These are phyloP conservation scores for Paxillus rubicundulus DNA, from an alignment of 768 basidiomycete species.

Conservation along the genomic window DNA sequence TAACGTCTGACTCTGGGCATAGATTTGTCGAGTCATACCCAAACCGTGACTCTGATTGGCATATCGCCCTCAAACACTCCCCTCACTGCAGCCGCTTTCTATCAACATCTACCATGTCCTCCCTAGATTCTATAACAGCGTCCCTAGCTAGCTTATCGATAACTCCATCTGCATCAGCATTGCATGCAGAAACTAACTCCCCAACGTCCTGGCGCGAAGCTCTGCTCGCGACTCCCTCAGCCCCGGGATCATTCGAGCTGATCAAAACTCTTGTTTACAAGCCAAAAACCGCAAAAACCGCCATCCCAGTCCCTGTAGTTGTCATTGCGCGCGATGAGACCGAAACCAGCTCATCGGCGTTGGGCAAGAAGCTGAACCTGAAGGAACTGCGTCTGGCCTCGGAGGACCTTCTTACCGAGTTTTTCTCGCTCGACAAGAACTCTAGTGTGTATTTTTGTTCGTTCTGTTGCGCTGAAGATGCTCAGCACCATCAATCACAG, in stretches of 20 bases:
- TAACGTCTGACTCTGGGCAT: constrained; percentile 9
- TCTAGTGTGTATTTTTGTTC: constrained; percentile 57
- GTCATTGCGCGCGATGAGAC: constrained; percentile 83
- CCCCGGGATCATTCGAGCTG: constrained; percentile 63
- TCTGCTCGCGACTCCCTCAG: constrained; percentile 49
- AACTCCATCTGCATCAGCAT: constrained; percentile 47
- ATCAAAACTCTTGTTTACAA: constrained; percentile 93
- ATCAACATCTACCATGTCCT: constrained; percentile 32
- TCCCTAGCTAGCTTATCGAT: constrained; percentile 57
- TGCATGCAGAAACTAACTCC: constrained; percentile 63
- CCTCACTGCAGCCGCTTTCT: background rate
- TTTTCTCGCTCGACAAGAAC: constrained; percentile 83
- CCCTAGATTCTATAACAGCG: constrained; percentile 32
- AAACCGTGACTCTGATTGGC: constrained; percentile 15
- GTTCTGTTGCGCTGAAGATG: background rate
- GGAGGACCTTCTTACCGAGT: constrained; percentile 82
- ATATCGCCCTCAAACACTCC: constrained; percentile 15
- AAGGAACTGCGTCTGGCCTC: constrained; percentile 87
- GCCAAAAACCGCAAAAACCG: constrained; percentile 91
- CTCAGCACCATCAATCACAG: constrained; percentile 38
- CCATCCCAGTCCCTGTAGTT: constrained; percentile 79
- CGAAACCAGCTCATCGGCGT: constrained; percentile 73
- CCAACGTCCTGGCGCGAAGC: constrained; percentile 77
- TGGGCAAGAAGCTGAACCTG: constrained; percentile 77
- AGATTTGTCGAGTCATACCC: constrained; percentile 27